Conservation (phyloP, 2,329 filamentous ascomycete genomes). For the Talaromyces sp. region DNA sequence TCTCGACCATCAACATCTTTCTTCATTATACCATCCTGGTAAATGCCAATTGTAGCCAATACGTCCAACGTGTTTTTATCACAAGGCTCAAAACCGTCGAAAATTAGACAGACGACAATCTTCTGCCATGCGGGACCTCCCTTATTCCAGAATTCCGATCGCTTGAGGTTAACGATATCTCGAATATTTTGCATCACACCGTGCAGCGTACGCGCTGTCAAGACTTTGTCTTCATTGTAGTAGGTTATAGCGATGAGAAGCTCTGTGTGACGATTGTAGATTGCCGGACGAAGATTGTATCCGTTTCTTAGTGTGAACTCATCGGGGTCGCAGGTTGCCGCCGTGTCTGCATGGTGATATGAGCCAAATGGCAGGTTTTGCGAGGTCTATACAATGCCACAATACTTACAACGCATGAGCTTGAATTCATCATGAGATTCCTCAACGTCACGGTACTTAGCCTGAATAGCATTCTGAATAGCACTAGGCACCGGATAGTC, state of each 20-base stretch:
- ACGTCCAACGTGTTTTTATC: conserved; percentile 95
- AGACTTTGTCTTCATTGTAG: conserved; percentile 97
- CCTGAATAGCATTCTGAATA: conserved; percentile 93
- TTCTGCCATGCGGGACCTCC: conserved; percentile 99
- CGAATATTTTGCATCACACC: conserved; percentile 99
- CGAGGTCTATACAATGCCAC: background rate
- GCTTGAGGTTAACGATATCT: conserved; percentile 97
- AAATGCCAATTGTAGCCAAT: conserved; percentile 88
- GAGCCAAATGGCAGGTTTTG: background rate
- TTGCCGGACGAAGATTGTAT: conserved; percentile 93
- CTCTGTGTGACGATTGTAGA: conserved; percentile 99
- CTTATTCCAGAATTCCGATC: conserved; percentile 99
- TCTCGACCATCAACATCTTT: conserved; percentile 96
- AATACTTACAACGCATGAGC: conserved; percentile 68
- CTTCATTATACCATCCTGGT: conserved; percentile 98
- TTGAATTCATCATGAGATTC: conserved; percentile 65
- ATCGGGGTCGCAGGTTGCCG: conserved; percentile 97
- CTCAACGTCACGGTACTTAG: conserved; percentile 87
- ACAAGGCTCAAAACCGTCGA: conserved; percentile 95
- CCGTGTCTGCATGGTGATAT: conserved; percentile 60
- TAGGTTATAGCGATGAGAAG: conserved; percentile 96
- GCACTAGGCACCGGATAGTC: conserved; percentile 96
- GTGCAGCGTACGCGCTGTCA: conserved; percentile 87
- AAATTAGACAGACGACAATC: conserved; percentile 94
- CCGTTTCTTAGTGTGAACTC: conserved; percentile 99